Percentiles rank a stretch among this genome's conserved stretches.
Evolutionary conservation across 139 green algal species (phyloP).

Genomic region (Volvox reticuliferus): DNA sequence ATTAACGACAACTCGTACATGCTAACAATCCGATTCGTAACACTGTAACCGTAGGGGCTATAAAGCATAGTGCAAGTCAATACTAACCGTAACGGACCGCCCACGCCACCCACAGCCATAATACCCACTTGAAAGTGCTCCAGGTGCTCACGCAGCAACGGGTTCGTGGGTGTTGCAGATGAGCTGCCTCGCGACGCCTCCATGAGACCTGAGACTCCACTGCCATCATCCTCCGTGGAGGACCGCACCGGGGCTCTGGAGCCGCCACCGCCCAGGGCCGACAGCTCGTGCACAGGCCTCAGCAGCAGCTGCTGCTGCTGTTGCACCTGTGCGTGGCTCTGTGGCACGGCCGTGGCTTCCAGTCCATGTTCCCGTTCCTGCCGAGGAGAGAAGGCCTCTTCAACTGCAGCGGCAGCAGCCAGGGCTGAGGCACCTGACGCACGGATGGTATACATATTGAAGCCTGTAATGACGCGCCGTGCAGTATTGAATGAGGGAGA

Average conservation of each 20-base stretch:
- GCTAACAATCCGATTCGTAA: too few relatives aligned
- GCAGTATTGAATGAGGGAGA: neutral
- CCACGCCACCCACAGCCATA: too few relatives aligned
- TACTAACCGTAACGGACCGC: too few relatives aligned
- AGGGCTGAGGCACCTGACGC: constrained; percentile 27
- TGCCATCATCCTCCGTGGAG: neutral
- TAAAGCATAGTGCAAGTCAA: too few relatives aligned
- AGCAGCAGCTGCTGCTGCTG: neutral
- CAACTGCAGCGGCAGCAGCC: constrained; percentile 10
- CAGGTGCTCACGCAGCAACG: constrained; percentile 21
- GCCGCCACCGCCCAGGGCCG: too few relatives aligned
- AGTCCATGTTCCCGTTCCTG: neutral
- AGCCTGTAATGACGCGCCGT: constrained; percentile 12
- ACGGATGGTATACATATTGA: constrained; percentile 33
- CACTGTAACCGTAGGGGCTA: too few relatives aligned
- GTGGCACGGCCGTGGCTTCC: too few relatives aligned
- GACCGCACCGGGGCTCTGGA: neutral
- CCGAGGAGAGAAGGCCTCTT: constrained; percentile 24
- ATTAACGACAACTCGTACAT: too few relatives aligned
- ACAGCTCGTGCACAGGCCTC: too few relatives aligned
- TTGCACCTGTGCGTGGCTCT: neutral
- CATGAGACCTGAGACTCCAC: neutral
- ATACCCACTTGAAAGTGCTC: constrained; percentile 42
- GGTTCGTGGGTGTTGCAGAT: constrained; percentile 1
- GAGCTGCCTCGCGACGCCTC: neutral